Evolutionary conservation across 2,329 filamentous ascomycete species (phyloP).

Genomic region (Lasiodiplodia hormozganensis): DNA sequence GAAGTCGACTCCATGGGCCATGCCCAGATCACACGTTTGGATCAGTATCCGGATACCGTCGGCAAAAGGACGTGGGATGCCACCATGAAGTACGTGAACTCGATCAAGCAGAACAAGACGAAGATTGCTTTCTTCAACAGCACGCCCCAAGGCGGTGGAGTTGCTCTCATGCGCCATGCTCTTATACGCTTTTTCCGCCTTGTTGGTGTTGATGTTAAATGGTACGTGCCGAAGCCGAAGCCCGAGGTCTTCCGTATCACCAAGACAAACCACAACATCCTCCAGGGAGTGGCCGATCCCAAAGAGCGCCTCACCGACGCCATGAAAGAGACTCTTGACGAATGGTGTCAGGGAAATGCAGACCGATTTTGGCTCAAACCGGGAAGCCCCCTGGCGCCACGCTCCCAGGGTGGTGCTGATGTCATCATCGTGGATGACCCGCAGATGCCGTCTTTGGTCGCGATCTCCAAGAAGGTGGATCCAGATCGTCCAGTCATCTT

Average conservation of each 20-base stretch:
- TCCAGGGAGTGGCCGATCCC: constrained; percentile 76
- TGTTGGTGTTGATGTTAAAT: constrained; percentile 72
- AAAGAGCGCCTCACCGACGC: constrained; percentile 69
- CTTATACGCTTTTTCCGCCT: constrained; percentile 73
- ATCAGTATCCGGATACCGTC: constrained; percentile 69
- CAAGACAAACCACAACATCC: constrained; percentile 88
- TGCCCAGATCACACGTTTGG: constrained; percentile 64
- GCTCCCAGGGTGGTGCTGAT: constrained; percentile 75
- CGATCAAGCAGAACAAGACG: constrained; percentile 68
- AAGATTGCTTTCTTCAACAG: constrained; percentile 81
- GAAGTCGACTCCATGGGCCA: constrained; percentile 73
- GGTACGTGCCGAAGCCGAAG: constrained; percentile 81
- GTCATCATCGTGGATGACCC: constrained; percentile 82
- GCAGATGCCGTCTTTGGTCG: constrained; percentile 82
- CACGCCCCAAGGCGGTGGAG: constrained; percentile 82
- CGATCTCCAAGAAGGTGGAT: constrained; percentile 73
- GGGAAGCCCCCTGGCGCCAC: constrained; percentile 70
- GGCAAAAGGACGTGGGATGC: constrained; percentile 68
- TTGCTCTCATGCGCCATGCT: constrained; percentile 82
- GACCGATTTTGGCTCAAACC: constrained; percentile 75
- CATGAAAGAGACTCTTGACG: constrained; percentile 67
- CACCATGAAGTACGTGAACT: constrained; percentile 67
- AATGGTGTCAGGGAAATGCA: constrained; percentile 78
- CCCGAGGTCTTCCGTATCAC: constrained; percentile 83
- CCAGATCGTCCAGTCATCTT: constrained; percentile 80